phyloP scores from a whole-genome alignment of 2,329 filamentous ascomycete species.

The Thielaviopsis euricoi region DNA sequence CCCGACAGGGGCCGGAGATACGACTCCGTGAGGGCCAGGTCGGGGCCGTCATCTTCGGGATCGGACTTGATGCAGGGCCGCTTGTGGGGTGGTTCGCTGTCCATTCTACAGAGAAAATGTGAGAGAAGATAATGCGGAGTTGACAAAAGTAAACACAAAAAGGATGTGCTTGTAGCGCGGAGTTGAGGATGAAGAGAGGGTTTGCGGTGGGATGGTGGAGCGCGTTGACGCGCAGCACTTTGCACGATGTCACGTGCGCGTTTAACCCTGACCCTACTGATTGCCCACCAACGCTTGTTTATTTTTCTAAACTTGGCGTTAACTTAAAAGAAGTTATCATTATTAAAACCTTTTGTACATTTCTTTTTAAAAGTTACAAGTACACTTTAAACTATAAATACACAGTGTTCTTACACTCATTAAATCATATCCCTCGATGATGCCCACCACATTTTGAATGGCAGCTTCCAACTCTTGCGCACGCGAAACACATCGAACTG shows the following conservation, averaged over 20 bases:
- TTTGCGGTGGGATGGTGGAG: neutral
- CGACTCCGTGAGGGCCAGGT: neutral
- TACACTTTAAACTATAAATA: too few relatives aligned
- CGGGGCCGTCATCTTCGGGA: neutral
- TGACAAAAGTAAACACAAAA: too few relatives aligned
- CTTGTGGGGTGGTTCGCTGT: constrained; percentile 5
- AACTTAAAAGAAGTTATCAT: too few relatives aligned
- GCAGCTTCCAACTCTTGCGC: constrained; percentile 59
- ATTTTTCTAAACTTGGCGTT: too few relatives aligned
- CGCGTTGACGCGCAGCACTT: constrained; percentile 8
- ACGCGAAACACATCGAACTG: constrained; percentile 73
- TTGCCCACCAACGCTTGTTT: too few relatives aligned
- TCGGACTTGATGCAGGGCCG: constrained; percentile 1
- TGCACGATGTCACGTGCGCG: constrained; percentile 9
- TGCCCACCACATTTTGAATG: constrained; percentile 53
- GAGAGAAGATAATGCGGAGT: too few relatives aligned
- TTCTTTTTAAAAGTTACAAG: too few relatives aligned
- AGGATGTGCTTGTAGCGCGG: too few relatives aligned
- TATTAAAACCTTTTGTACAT: too few relatives aligned
- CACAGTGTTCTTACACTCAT: neutral
- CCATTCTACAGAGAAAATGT: neutral
- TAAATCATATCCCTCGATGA: constrained; percentile 24
- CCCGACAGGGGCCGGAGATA: constrained; percentile 2
- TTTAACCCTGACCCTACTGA: neutral
- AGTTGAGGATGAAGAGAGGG: neutral